These are phyloP conservation scores for Juglanconis oblonga DNA, from an alignment of 2,329 filamentous ascomycete species.

Conservation along the genomic window DNA sequence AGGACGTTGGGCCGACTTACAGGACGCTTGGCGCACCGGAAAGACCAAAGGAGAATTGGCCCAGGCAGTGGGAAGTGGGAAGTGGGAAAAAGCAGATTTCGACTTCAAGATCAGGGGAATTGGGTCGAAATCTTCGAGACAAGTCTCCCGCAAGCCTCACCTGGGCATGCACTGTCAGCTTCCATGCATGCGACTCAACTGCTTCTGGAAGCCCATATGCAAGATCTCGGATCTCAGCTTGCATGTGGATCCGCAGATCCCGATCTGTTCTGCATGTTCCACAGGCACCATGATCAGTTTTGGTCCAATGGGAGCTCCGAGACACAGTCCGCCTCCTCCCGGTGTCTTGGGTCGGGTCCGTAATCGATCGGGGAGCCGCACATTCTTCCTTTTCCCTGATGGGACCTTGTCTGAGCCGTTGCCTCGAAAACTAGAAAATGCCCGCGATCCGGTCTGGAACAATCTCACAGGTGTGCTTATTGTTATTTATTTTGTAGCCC, in stretches of 20 bases:
- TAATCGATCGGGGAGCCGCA: background rate
- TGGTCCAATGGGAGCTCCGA: conserved; percentile 4
- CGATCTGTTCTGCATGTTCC: conserved; percentile 8
- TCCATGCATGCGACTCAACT: background rate
- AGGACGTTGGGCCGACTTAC: too few relatives aligned
- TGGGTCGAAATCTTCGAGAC: background rate
- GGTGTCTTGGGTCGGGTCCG: conserved; percentile 2
- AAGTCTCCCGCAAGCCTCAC: too few relatives aligned
- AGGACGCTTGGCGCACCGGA: too few relatives aligned
- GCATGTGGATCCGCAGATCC: background rate
- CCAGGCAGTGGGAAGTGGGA: too few relatives aligned
- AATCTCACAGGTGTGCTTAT: too few relatives aligned
- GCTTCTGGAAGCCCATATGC: background rate
- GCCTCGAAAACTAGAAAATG: too few relatives aligned
- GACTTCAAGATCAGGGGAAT: background rate
- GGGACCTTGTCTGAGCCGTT: background rate
- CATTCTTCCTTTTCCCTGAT: background rate
- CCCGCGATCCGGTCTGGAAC: too few relatives aligned
- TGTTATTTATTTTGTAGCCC: too few relatives aligned
- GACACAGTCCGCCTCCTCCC: background rate
- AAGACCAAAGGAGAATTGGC: too few relatives aligned
- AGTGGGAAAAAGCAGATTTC: too few relatives aligned
- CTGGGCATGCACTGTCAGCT: background rate
- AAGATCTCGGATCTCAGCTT: conserved; percentile 9
- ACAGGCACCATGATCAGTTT: background rate